phyloP scores from a whole-genome alignment of 2,329 filamentous ascomycete species.

The Colletotrichum magnum region DNA sequence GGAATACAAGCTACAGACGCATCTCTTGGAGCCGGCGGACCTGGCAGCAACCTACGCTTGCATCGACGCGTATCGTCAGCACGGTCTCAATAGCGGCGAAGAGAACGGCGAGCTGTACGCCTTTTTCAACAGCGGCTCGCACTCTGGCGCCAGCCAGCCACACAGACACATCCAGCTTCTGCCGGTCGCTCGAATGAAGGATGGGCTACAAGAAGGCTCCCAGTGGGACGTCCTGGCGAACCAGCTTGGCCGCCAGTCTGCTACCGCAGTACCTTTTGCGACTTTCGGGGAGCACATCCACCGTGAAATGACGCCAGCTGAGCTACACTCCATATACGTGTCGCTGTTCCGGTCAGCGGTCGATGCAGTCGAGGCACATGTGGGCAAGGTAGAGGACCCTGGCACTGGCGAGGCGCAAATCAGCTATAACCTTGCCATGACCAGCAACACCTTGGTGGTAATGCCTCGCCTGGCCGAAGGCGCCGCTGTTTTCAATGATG shows the following conservation, averaged over 20 bases:
- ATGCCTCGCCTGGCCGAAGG: slow-evolving; percentile 70
- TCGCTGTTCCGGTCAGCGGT: slow-evolving; percentile 62
- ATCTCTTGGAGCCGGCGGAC: slow-evolving; percentile 73
- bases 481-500: slow-evolving; percentile 47
- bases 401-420: slow-evolving; percentile 62
- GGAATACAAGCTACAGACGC: slow-evolving; percentile 74
- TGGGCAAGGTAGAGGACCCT: slow-evolving; percentile 41
- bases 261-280: slow-evolving; percentile 55
- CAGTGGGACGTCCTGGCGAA: slow-evolving; percentile 68
- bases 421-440: slow-evolving; percentile 76
- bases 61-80: slow-evolving; percentile 66
- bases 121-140: slow-evolving; percentile 79
- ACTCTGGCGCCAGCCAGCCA: slow-evolving; percentile 80
- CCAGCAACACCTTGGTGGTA: slow-evolving; percentile 65
- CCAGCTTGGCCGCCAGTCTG: slow-evolving; percentile 44
- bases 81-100: slow-evolving; percentile 44
- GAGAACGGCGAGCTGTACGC: slow-evolving; percentile 64
- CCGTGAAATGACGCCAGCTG: slow-evolving; percentile 50
- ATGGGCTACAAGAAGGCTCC: slow-evolving; percentile 56
- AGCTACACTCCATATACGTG: slow-evolving; percentile 61
- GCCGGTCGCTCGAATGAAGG: slow-evolving; percentile 74
- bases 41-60: slow-evolving; percentile 74
- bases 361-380: slow-evolving; percentile 50
- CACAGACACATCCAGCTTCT: slow-evolving; percentile 82
- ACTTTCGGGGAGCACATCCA: slow-evolving; percentile 58